Evolutionary conservation across 768 basidiomycete genomes (phyloP), one percentile per base, ranked within the genome.

Genomic region (Pleurotus cornucopiae): DNA sequence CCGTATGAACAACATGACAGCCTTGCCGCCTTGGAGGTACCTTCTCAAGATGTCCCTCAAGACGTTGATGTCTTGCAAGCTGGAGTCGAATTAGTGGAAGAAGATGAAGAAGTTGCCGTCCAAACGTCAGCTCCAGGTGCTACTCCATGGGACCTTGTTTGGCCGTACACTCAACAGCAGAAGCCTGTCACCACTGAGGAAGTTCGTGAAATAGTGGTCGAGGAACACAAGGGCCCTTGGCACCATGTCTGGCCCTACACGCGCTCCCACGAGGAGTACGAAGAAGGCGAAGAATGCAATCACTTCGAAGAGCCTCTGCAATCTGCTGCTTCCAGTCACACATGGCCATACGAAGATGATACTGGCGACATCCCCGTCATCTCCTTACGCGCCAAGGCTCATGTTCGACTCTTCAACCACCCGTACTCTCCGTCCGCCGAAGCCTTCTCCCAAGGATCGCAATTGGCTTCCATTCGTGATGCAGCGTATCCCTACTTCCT

Each of bases 401-500:
- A 21, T n/a, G 41, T 21, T n/a, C 41, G 41, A 16, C 41, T 44
- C 41, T 44, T 44, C 41, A 21, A 44, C 20, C n/a, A 44, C 41
- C 41, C 41, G 2, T 21, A 44, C 41, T 44, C 41, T 44, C 41
- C 46, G 21, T 2, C 46, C 13, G 9, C 13, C 43, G n/a, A 44
- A n/a, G 5, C 43, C 5, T 16, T 44, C 43, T 14, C 14, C 6
- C 2, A n/a, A 44, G 3, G 14, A 30, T n/a, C n/a, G 11, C 52
- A 20, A 37, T 54, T 23, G 54, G 34, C 11, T 16, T 34, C 21
- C 39, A 54, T 18, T 34, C 39, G 26, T n/a, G 37, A 52, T n/a
- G 34, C 44, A 6, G 52, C 47, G 11, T 68, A 70, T 58, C 69
- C 69, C 0, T 59, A 63, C 39, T 56, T 67, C 45, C 58, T 59